Evolutionary conservation across 495 filamentous ascomycete species (phyloP).

Genomic region (Evansstolkia leycettana): DNA sequence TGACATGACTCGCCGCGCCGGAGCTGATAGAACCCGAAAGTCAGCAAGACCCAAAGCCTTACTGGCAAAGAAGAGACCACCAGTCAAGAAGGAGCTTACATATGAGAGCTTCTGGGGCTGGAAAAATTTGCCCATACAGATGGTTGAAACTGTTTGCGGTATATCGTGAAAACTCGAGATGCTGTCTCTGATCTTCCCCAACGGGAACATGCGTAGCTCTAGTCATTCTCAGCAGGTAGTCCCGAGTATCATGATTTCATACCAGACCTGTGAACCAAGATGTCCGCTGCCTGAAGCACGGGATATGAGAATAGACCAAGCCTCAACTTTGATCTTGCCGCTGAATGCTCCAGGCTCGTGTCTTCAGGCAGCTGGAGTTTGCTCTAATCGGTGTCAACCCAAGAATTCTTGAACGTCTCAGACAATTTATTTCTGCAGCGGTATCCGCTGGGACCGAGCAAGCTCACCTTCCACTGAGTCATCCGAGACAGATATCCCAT

Average conservation of each 20-base stretch:
- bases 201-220: conserved; percentile 92
- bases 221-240: conserved; percentile 9
- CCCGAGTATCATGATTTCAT: conserved; percentile 2
- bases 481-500: conserved; percentile 85
- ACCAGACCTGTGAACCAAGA: conserved; percentile 65
- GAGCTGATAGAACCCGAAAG: conserved; percentile 37
- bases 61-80: neutral
- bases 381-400: conserved; percentile 35
- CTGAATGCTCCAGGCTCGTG: conserved; percentile 35
- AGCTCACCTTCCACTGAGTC: conserved; percentile 92
- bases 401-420: neutral
- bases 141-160: conserved; percentile 77
- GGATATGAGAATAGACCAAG: conserved; percentile 95
- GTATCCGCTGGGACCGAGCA: neutral
- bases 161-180: conserved; percentile 83
- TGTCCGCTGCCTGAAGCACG: conserved; percentile 89
- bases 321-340: conserved; percentile 49
- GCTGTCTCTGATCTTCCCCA: conserved; percentile 84
- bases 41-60: neutral
- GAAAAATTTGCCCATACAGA: conserved; percentile 49
- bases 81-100: conserved; percentile 40
- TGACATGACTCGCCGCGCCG: conserved; percentile 80
- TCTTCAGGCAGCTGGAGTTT: conserved; percentile 53
- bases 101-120: conserved; percentile 59
- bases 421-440: neutral